Percentiles rank a stretch among this genome's conserved stretches.
Evolutionary conservation across 2,329 filamentous ascomycete genomes (phyloP).

Genomic region (Aspergillus phoenicis): DNA sequence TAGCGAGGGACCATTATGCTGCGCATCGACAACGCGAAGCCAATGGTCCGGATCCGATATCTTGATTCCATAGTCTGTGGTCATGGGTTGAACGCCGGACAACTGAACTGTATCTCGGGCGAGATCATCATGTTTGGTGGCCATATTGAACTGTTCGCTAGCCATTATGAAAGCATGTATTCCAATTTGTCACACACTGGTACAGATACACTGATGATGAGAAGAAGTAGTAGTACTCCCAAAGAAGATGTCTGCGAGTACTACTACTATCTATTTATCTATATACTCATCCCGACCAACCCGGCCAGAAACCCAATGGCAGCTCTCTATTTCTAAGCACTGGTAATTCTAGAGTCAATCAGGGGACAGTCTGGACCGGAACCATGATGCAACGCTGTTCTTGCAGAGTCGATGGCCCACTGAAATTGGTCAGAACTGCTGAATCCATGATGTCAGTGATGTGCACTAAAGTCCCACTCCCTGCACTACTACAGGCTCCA

Average conservation of each 20-base stretch:
- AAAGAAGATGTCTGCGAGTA: too few species aligned
- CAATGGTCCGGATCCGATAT: constrained; percentile 75
- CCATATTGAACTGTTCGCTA: not conserved
- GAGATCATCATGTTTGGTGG: constrained; percentile 63
- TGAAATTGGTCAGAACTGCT: too few species aligned
- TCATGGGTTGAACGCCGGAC: constrained; percentile 57
- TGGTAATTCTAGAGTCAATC: not conserved
- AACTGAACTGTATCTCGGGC: constrained; percentile 61
- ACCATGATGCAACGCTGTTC: constrained; percentile 1
- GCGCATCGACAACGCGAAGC: constrained; percentile 65
- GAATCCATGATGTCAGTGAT: constrained; percentile 1
- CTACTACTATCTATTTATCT: not conserved
- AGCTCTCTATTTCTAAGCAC: constrained; percentile 3
- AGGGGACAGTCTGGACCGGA: not conserved
- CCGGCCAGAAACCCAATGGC: not conserved
- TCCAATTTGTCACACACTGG: not conserved
- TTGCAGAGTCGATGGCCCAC: too few species aligned
- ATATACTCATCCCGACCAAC: not conserved
- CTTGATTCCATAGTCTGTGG: constrained; percentile 76
- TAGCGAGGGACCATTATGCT: constrained; percentile 67
- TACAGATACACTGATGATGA: not conserved
- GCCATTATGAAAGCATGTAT: not conserved
- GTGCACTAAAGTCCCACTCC: too few species aligned
- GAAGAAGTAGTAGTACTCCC: not conserved
- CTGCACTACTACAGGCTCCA: too few species aligned